Conservation (phyloP, 129 eudicot genomes). For the Silybum marianum region DNA sequence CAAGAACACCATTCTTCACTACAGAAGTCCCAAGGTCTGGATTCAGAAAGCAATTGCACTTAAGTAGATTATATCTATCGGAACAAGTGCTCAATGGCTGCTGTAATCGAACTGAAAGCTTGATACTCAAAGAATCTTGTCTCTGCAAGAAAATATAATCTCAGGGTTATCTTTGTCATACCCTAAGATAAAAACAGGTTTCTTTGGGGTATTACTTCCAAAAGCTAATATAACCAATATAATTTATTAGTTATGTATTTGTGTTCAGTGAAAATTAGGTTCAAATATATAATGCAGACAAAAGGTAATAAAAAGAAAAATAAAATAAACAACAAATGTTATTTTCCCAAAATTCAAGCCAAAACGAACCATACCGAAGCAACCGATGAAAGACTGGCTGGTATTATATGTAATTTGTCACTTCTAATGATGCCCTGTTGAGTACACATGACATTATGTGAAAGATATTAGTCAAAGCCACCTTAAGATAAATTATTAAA, state of each 20-base stretch:
- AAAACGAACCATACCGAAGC: constrained; percentile 54
- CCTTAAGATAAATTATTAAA: not conserved
- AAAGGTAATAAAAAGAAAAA: not conserved
- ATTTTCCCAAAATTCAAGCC: not conserved
- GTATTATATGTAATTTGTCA: constrained; percentile 39
- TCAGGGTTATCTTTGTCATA: constrained; percentile 7
- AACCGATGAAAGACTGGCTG: constrained; percentile 47
- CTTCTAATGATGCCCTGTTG: constrained; percentile 51
- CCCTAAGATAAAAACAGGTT: not conserved
- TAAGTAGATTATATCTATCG: constrained; percentile 35
- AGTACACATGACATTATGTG: constrained; percentile 12
- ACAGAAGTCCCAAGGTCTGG: constrained; percentile 45
- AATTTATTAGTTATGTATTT: too few species aligned
- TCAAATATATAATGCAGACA: not conserved
- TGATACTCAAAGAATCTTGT: constrained; percentile 59
- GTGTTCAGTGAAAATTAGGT: not conserved
- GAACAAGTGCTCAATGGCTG: constrained; percentile 41
- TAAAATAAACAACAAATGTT: not conserved
- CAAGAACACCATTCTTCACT: constrained; percentile 59
- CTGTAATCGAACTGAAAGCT: constrained; percentile 43
- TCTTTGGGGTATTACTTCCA: not conserved
- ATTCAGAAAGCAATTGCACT: constrained; percentile 57
- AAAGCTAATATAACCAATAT: too few species aligned
- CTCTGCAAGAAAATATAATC: constrained; percentile 41
- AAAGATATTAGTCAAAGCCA: constrained; percentile 1